A percentile compares a stretch with the other conserved stretches of the same genome.
These are phyloP conservation scores for Aspergillus fischeri DNA, from an alignment of 2,329 filamentous ascomycete genomes.

Conservation along the genomic window DNA sequence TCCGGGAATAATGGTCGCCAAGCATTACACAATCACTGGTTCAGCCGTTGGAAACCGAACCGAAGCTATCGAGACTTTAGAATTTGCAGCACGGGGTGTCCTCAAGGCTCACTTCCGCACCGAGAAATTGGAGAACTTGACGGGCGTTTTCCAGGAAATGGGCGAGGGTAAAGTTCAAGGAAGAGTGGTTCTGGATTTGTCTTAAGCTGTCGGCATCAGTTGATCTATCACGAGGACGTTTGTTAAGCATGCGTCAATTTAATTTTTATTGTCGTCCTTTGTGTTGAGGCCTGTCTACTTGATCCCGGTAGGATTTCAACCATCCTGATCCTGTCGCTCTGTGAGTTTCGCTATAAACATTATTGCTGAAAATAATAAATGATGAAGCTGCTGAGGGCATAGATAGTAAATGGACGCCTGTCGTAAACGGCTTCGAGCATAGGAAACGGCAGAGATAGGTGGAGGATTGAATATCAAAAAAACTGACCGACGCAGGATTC, in stretches of 20 bases:
- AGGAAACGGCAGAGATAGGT: no score
- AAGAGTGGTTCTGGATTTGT: conserved; percentile 46
- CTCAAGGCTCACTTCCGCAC: conserved; percentile 43
- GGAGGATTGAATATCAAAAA: not conserved
- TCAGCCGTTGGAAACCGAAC: conserved; percentile 49
- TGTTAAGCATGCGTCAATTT: not conserved
- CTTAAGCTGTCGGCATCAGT: conserved; percentile 7
- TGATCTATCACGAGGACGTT: not conserved
- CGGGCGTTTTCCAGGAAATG: conserved; percentile 46
- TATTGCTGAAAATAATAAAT: no score
- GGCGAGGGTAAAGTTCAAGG: conserved; percentile 42
- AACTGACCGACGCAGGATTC: conserved; percentile 36
- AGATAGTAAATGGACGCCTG: no score
- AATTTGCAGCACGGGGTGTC: conserved; percentile 46
- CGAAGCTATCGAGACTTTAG: conserved; percentile 48
- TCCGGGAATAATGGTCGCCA: conserved; percentile 40
- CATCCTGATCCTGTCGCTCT: no score
- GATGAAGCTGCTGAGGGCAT: no score
- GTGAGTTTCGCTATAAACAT: no score
- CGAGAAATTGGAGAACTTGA: conserved; percentile 48
- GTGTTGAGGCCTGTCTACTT: no score
- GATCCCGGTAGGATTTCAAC: no score
- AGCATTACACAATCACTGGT: conserved; percentile 46
- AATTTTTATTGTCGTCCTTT: not conserved
- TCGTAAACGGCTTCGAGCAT: no score